Base-by-base conservation (phyloP, 2,329 filamentous ascomycete species). In the Claviceps cyperi region DNA sequence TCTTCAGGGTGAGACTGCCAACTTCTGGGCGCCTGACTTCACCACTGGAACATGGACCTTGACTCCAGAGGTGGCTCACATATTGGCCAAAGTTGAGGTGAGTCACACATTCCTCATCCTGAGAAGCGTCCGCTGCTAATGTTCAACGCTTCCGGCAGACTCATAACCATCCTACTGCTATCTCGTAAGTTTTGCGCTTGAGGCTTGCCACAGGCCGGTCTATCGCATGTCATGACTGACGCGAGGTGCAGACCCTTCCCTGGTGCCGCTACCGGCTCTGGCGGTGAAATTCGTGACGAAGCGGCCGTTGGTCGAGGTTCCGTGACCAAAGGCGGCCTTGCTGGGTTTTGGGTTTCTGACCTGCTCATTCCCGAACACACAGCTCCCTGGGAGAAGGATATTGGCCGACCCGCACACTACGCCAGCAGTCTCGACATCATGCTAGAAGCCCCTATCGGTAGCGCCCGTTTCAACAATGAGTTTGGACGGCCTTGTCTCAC, bases 361-460 rank as follows among this genome's bases (percentile, higher is more conserved):
- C 78, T 98, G 37, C 73, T 89, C 52, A 95, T 98, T 53, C 92
- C 92, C 2, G 88, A 81, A 36, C 78, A 87, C 60, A 75, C 74
- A 53, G 80, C 86, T 54, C 88, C 90, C 1, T 98, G 92, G 92
- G 92, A 98, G 65, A 70, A 86, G 35, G 86, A 96, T 60, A 78
- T 95, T 50, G 92, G 92, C 47, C 90, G 85, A 62, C 92, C 92
- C 4, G 77, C 80, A 43, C 92, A 98, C 67, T 92, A 95, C 61
- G 90, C 92, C 19, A 94, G 87, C 69, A 89, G 86, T 68, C 72
- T 96, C 38, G 90, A 97, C 63, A 97, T 98, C 58, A 97, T 98
- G 91, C 74, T 97, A 11, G 91, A 98, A 64, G 92, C 89, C 0
- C 92, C 92, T 0, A 92, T 98, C 58, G 92, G 92, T 37, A 92